Evolutionary conservation across 1,139 yeast genomes (phyloP).

Genomic region (Barnettozyma hawaiiensis): DNA sequence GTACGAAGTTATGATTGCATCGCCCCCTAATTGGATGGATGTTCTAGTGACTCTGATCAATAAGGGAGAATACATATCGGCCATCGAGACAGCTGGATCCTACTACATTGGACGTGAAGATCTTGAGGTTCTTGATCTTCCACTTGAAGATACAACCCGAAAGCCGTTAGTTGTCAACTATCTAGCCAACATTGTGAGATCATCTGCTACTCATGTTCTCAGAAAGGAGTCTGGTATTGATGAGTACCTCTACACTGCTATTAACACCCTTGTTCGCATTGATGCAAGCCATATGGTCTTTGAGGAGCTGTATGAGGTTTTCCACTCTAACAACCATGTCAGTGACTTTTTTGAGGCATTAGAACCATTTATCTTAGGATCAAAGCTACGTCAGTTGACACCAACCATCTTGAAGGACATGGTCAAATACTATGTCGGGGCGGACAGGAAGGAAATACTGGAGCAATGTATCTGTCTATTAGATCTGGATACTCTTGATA

Average conservation of each 20-base stretch:
- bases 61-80: constrained; percentile 44
- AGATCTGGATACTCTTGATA: constrained; percentile 59
- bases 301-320: constrained; percentile 49
- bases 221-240: constrained; percentile 9
- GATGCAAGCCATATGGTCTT: constrained; percentile 37
- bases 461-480: constrained; percentile 66
- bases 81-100: constrained; percentile 48
- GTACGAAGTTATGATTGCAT: constrained; percentile 48
- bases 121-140: constrained; percentile 47
- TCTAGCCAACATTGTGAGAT: constrained; percentile 41
- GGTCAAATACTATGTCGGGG: constrained; percentile 44
- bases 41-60: constrained; percentile 46
- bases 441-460: constrained; percentile 42
- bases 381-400: constrained; percentile 41
- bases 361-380: constrained; percentile 42
- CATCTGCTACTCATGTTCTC: constrained; percentile 24
- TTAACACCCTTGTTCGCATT: constrained; percentile 37
- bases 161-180: constrained; percentile 46
- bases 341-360: constrained; percentile 44
- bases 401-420: constrained; percentile 57
- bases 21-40: constrained; percentile 72
- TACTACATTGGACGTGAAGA: constrained; percentile 50
- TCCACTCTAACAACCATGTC: constrained; percentile 29
- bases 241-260: constrained; percentile 33
- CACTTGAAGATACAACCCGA: constrained; percentile 39